Evolutionary conservation across 352 stramenopile genomes (phyloP), one percentile per base, ranked within the genome.

Genomic region (Globisporangium parvum): DNA sequence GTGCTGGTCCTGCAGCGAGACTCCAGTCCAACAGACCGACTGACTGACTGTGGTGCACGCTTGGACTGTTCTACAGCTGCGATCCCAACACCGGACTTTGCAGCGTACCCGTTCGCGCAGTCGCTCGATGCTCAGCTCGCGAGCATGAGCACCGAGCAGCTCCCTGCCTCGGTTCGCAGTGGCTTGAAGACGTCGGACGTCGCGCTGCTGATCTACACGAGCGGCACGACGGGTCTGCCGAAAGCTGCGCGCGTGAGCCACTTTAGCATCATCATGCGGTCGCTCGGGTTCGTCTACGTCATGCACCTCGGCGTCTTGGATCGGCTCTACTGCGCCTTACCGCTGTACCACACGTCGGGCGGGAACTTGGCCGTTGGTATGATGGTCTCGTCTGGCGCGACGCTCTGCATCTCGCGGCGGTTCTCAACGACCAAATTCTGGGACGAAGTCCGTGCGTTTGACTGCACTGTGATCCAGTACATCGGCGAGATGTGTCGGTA

Each of bases 401-500:
- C 85, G 15, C 55, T 95, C 11, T 85, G 78, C n/a, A 78, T 96
- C 35, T 83, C 75, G 23, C 67, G 70, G 9, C 77, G 84, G 17
- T 92, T 95, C 67, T 93, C 82, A 17, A 81, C 74, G 17, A 72
- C 65, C 18, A 71, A 73, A 33, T 95, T 91, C 49, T 93, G 83
- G 80, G 59, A 77, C 23, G 85, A 96, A 75, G 80, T 88, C 20
- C 65, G 75, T 18, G 52, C 59, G 18, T 80, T 85, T 42, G 65
- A 91, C 47, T 75, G 62, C 52, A 96, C 88, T 1, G 65, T 96
- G 24, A 65, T 94, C 18, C 88, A 97, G 60, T 97, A 96, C 60
- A 96, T 96, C 63, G 88, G 88, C 21, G 88, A 96, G 45, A 90
- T 97, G 69, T 95, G 82, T 61, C 70, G 87, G 3, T 96, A 96